Evolutionary conservation across 345 rosid species (phyloP).

Genomic region (Rhizophora mangle): DNA sequence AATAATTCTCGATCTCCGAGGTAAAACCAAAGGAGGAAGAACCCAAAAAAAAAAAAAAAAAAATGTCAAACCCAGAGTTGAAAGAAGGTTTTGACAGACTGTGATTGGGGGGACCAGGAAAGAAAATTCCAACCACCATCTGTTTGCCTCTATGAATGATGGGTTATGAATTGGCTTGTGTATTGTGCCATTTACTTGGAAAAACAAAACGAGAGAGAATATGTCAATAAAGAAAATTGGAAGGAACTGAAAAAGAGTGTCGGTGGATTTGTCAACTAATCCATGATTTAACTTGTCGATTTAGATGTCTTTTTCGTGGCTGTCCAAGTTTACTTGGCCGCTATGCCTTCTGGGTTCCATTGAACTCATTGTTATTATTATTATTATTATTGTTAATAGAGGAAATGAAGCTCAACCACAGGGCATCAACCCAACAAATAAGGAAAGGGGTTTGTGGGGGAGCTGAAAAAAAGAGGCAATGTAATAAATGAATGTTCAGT

Average conservation of each 20-base stretch:
- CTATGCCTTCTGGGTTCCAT: conserved; percentile 23
- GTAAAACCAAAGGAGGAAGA: conserved; percentile 13
- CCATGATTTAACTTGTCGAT: conserved; percentile 47
- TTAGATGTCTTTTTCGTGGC: conserved; percentile 29
- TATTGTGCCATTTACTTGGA: conserved; percentile 9
- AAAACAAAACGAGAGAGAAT: not conserved
- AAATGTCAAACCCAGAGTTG: not conserved
- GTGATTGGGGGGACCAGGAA: conserved; percentile 44
- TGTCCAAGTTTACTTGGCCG: conserved; percentile 35
- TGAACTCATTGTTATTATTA: not conserved
- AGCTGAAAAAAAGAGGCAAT: conserved; percentile 11
- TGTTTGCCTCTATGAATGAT: conserved; percentile 26
- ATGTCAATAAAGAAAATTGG: conserved; percentile 19
- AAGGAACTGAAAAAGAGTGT: conserved; percentile 29
- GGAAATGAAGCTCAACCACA: conserved; percentile 5
- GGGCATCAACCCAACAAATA: conserved; percentile 15
- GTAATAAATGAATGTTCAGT: conserved; percentile 11
- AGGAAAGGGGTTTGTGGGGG: conserved; percentile 15
- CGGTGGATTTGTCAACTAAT: conserved; percentile 33
- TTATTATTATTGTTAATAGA: conserved; percentile 4
- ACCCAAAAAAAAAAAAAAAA: not conserved
- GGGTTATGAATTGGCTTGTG: conserved; percentile 22
- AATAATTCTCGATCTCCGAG: conserved; percentile 20
- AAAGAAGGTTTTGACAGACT: conserved; percentile 47
- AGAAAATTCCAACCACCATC: conserved; percentile 35